Evolutionary conservation across 1,284 basidiomycete genomes (phyloP), one percentile per base, ranked within the genome.

Genomic region (Cutaneotrichosporon sp.): DNA sequence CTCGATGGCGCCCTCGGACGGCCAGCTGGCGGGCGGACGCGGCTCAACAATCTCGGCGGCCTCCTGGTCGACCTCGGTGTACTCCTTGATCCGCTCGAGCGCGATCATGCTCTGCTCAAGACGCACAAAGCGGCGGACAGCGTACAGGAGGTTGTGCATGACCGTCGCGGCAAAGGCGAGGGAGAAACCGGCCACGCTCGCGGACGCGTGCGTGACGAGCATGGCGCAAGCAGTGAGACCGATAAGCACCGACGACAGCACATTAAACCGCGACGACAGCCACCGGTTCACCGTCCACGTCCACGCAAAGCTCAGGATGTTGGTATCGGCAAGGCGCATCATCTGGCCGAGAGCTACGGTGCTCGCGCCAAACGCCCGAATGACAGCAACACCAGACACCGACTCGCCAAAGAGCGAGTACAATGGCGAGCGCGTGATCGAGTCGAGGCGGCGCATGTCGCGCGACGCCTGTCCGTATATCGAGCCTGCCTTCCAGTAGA

Each of bases 71-170:
- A 96, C 76, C 64, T 91, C 88, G 2, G 88, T 86, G 72, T 90
- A 94, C 65, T 74, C 70, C 48, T 72, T 72, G 67, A 96, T 82
- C 40, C 92, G 85, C 73, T 97, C 93, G 44, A 97, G 78, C 14
- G 89, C 90, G 56, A 96, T 90, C 89, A 96, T 91, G 18, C 85
- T 86, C 72, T 96, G 90, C 69, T 96, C 91, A 17, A 96, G 77
- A 39, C 88, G 84, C 46, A 93, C 89, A 61, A 86, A 87, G 43
- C 84, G 80, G 36, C 84, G 80, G 30, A 76, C 77, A 33, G 78
- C 72, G 53, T 69, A 60, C 55, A 86, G 78, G 38, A 92, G 79
- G 67, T 91, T 87, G 48, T 76, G 77, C 1, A 84, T 84, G 49
- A 92, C 81, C 1, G 83, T 86, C 2, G 82, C 81, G 8, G 88